These are phyloP conservation scores for Scolecobasidium constrictum DNA, from an alignment of 2,329 filamentous ascomycete species.

Conservation along the genomic window DNA sequence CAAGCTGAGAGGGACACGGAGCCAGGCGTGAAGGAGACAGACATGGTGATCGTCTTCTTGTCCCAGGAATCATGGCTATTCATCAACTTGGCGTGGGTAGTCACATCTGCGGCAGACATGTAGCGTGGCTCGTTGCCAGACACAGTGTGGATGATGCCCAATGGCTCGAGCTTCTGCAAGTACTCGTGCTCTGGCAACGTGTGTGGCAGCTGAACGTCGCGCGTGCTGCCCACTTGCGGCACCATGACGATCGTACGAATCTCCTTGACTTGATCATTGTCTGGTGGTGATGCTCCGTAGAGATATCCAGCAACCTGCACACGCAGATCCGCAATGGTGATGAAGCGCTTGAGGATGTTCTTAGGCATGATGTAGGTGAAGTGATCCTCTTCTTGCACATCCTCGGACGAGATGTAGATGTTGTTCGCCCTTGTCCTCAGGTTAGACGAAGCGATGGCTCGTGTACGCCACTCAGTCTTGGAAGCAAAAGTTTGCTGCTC, in stretches of 20 bases:
- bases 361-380: slow-evolving; percentile 98
- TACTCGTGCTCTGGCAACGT: slow-evolving; percentile 88
- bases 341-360: slow-evolving; percentile 96
- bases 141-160: slow-evolving; percentile 91
- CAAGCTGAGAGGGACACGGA: slow-evolving; percentile 91
- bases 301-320: slow-evolving; percentile 95
- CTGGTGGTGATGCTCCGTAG: slow-evolving; percentile 82
- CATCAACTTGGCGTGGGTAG: slow-evolving; percentile 83
- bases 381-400: slow-evolving; percentile 76
- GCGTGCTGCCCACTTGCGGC: slow-evolving; percentile 87
- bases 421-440: slow-evolving; percentile 90
- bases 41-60: slow-evolving; percentile 86
- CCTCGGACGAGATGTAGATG: slow-evolving; percentile 95
- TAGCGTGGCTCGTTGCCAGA: slow-evolving; percentile 92
- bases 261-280: slow-evolving; percentile 96
- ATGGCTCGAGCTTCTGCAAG: slow-evolving; percentile 72
- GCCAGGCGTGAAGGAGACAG: slow-evolving; percentile 91
- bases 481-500: slow-evolving; percentile 97
- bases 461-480: slow-evolving; percentile 96
- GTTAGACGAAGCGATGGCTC: slow-evolving; percentile 94
- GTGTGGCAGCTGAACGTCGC: slow-evolving; percentile 82
- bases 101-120: slow-evolving; percentile 93
- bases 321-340: slow-evolving; percentile 89
- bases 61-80: slow-evolving; percentile 73
- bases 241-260: slow-evolving; percentile 95